These are phyloP conservation scores for Limnanthes douglasii DNA, from an alignment of 345 rosid species.

Conservation along the genomic window DNA sequence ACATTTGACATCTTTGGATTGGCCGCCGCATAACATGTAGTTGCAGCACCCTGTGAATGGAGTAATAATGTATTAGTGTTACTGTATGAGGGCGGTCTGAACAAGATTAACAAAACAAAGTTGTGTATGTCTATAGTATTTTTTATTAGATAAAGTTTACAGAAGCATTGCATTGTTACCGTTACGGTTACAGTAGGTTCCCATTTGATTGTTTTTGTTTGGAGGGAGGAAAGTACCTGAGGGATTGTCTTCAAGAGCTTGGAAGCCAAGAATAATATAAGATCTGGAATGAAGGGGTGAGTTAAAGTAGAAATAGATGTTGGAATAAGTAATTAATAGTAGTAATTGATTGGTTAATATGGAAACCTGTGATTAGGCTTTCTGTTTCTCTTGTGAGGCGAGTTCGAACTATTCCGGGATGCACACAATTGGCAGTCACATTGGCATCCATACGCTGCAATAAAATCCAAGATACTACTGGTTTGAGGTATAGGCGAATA, in stretches of 20 bases:
- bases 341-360: too few species aligned
- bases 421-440: slow-evolving; percentile 80
- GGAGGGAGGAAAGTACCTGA: slow-evolving; percentile 27
- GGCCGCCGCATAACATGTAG: slow-evolving; percentile 77
- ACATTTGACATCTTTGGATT: slow-evolving; percentile 35
- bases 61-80: too few species aligned
- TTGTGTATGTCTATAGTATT: too few species aligned
- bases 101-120: too few species aligned
- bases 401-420: slow-evolving; percentile 88
- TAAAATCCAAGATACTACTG: neutral
- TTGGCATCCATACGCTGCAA: slow-evolving; percentile 62
- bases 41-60: slow-evolving; percentile 66
- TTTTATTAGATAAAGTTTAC: too few species aligned
- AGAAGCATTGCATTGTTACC: slow-evolving; percentile 3
- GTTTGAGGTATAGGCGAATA: neutral
- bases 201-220: neutral
- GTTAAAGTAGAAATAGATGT: neutral
- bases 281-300: slow-evolving; percentile 20
- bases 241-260: slow-evolving; percentile 79
- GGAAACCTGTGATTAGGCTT: slow-evolving; percentile 49
- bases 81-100: too few species aligned
- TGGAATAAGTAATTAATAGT: neutral
- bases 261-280: slow-evolving; percentile 68
- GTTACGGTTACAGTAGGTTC: neutral
- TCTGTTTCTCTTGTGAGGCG: slow-evolving; percentile 88